Evolutionary conservation across 345 rosid species (phyloP).

Genomic region (Streptanthus diversifolius): DNA sequence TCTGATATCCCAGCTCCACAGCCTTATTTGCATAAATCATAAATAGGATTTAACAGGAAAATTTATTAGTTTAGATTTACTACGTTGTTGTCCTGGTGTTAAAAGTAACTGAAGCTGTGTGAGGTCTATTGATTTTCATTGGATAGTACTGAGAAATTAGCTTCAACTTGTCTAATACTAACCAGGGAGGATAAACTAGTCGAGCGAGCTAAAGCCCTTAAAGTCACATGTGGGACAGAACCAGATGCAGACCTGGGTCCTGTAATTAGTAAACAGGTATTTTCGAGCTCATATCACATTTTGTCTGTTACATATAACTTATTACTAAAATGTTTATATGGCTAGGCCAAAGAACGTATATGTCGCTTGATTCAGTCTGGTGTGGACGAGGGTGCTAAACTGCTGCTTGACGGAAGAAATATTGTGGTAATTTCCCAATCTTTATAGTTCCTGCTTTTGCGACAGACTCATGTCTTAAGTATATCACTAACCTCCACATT

Average conservation of each 20-base stretch:
- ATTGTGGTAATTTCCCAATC: slow-evolving; percentile 50
- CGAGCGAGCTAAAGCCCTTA: slow-evolving; percentile 72
- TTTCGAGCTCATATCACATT: not conserved
- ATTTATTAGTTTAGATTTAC: not conserved
- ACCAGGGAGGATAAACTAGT: slow-evolving; percentile 72
- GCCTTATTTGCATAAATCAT: not conserved
- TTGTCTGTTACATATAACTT: not conserved
- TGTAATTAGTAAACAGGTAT: slow-evolving; percentile 85
- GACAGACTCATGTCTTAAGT: not conserved
- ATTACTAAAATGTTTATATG: slow-evolving; percentile 25
- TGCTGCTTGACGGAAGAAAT: slow-evolving; percentile 85
- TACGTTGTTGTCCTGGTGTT: not conserved
- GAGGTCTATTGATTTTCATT: not conserved
- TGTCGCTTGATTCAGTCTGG: slow-evolving; percentile 76
- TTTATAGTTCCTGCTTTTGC: not conserved
- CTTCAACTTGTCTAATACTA: slow-evolving; percentile 1
- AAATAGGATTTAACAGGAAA: not conserved
- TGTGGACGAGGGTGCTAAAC: slow-evolving; percentile 73
- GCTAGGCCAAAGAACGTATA: slow-evolving; percentile 90
- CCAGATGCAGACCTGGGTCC: slow-evolving; percentile 96
- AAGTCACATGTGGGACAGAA: slow-evolving; percentile 82
- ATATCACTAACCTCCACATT: not conserved
- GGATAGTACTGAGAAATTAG: not conserved
- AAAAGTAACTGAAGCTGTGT: not conserved
- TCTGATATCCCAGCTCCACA: not conserved